Evolutionary conservation across 2,329 filamentous ascomycete genomes (phyloP).

Genomic region (Hymenoscyphus infarciens): DNA sequence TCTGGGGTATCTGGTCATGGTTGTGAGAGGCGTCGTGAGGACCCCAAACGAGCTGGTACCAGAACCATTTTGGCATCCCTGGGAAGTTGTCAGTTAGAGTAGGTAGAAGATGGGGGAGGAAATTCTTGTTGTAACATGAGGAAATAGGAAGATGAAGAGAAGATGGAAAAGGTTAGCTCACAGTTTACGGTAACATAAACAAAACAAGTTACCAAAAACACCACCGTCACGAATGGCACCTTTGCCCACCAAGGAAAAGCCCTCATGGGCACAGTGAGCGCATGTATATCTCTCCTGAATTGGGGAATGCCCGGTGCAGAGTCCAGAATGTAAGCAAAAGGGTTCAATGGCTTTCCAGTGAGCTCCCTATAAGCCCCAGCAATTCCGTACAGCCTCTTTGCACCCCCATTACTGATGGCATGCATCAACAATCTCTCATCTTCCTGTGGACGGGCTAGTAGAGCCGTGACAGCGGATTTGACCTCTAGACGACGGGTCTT

Average conservation of each 20-base stretch:
- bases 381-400: conserved; percentile 33
- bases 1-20: conserved; percentile 16
- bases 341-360: conserved; percentile 21
- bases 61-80: conserved; percentile 26
- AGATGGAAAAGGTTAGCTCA: not conserved
- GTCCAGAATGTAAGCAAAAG: conserved; percentile 22
- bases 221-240: conserved; percentile 17
- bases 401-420: conserved; percentile 57
- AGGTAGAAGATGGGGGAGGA: not conserved
- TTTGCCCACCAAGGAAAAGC: conserved; percentile 19
- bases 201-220: conserved; percentile 14
- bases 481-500: conserved; percentile 29
- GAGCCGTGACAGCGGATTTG: conserved; percentile 30
- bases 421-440: conserved; percentile 46
- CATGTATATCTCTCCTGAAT: conserved; percentile 28
- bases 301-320: conserved; percentile 29
- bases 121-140: not conserved
- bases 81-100: not conserved
- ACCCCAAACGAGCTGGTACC: conserved; percentile 28
- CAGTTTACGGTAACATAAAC: conserved; percentile 26
- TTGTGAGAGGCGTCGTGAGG: conserved; percentile 24
- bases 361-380: conserved; percentile 15
- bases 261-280: conserved; percentile 18
- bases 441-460: conserved; percentile 16
- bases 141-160: not conserved